Evolutionary conservation across 768 basidiomycete genomes (phyloP).

Genomic region (Pholiota conissans): DNA sequence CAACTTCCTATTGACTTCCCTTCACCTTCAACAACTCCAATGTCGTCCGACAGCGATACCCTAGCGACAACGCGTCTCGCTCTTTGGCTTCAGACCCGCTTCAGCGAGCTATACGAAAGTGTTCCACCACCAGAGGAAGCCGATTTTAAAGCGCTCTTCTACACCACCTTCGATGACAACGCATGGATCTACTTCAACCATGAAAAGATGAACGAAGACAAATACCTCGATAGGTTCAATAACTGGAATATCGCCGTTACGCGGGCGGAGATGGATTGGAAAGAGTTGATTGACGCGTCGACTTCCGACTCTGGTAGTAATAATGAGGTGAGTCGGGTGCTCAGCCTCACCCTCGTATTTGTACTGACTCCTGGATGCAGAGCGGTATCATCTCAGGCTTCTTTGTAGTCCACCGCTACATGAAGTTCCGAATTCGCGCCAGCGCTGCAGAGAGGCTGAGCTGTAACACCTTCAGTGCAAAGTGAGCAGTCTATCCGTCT

Average conservation of each 20-base stretch:
- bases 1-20: too few species aligned
- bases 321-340: neutral
- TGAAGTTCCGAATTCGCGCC: conserved; percentile 25
- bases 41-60: too few species aligned
- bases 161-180: conserved; percentile 6
- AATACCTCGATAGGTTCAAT: conserved; percentile 8
- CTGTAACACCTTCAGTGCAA: conserved; percentile 23
- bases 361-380: too few species aligned
- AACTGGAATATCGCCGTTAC: neutral
- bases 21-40: too few species aligned
- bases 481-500: conserved; percentile 10
- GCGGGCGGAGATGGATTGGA: conserved; percentile 13
- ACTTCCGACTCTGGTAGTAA: neutral
- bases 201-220: conserved; percentile 6
- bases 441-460: conserved; percentile 20
- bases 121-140: conserved; percentile 5
- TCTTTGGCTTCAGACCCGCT: conserved; percentile 7
- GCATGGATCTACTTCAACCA: conserved; percentile 11
- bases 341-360: too few species aligned
- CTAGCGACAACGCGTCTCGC: neutral
- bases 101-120: conserved; percentile 6
- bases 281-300: conserved; percentile 13
- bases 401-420: conserved; percentile 21
- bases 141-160: conserved; percentile 3
- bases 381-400: conserved; percentile 22